phyloP scores from a whole-genome alignment of 1,284 basidiomycete genomes.

The Ceratobasidium sp. region DNA sequence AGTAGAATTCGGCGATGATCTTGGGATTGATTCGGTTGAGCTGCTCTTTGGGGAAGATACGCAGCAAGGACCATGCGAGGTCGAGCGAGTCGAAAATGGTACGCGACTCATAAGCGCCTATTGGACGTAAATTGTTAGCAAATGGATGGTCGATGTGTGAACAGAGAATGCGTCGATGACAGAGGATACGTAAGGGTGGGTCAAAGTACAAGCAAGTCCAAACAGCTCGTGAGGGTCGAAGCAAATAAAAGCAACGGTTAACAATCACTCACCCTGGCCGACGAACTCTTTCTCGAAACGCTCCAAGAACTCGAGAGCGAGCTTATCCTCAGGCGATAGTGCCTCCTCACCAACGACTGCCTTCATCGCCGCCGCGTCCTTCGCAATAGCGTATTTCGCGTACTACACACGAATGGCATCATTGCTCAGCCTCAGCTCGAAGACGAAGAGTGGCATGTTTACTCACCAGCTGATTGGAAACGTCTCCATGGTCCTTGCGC shows the following conservation, averaged over 20 bases:
- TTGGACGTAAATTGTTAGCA: slow-evolving; percentile 6
- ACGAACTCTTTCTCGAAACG: slow-evolving; percentile 97
- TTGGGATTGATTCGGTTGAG: slow-evolving; percentile 95
- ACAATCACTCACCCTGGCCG: slow-evolving; percentile 78
- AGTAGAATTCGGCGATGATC: slow-evolving; percentile 89
- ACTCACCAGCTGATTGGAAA: slow-evolving; percentile 94
- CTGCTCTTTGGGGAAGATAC: slow-evolving; percentile 99
- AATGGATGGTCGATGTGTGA: not conserved
- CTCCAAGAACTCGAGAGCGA: slow-evolving; percentile 92
- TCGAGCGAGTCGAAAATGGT: slow-evolving; percentile 98
- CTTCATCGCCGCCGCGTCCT: slow-evolving; percentile 99
- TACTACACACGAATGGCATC: too few species aligned
- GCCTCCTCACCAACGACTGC: slow-evolving; percentile 99
- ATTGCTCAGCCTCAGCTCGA: too few species aligned
- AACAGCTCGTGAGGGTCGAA: not conserved
- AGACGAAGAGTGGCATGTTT: slow-evolving; percentile 37
- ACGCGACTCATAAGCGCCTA: slow-evolving; percentile 94
- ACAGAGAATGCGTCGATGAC: not conserved
- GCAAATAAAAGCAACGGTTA: not conserved
- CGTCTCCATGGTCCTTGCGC: slow-evolving; percentile 98
- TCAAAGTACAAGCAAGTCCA: not conserved
- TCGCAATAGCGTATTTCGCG: slow-evolving; percentile 97
- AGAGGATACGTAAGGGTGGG: not conserved
- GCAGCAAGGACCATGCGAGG: slow-evolving; percentile 95
- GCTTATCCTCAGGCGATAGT: slow-evolving; percentile 92